Evolutionary conservation across 306 rosid species (phyloP).

Genomic region (Cucurbita argyrosperma): DNA sequence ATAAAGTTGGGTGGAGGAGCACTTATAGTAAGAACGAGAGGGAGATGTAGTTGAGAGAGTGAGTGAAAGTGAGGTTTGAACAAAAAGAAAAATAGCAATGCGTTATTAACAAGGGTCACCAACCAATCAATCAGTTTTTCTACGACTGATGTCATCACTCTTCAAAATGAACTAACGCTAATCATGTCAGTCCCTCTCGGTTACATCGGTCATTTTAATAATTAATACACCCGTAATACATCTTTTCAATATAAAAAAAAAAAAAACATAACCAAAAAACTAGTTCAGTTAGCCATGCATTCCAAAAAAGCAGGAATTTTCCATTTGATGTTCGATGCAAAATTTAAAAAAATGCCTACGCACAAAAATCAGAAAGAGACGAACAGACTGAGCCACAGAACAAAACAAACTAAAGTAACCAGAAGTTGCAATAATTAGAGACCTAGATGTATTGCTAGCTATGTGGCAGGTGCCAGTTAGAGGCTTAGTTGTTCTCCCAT

Average conservation of each 20-base stretch:
- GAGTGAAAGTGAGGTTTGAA: not conserved
- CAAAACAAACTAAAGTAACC: not conserved
- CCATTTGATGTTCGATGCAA: not conserved
- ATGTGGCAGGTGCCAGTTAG: not conserved
- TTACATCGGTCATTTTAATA: not conserved
- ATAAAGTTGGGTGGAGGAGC: not conserved
- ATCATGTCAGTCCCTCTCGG: not conserved
- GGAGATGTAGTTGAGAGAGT: not conserved
- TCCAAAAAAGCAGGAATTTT: not conserved
- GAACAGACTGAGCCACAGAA: not conserved
- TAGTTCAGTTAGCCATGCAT: not conserved
- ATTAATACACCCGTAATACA: not conserved
- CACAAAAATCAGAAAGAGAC: not conserved
- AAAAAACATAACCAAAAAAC: not conserved
- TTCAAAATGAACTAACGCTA: not conserved
- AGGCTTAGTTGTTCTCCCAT: not conserved
- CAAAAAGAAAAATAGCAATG: not conserved
- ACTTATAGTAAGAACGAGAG: not conserved
- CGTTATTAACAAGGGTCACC: not conserved
- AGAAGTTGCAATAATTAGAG: not conserved
- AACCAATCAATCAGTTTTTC: not conserved
- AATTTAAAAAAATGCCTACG: not conserved
- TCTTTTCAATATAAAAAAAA: not conserved
- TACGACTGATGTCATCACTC: not conserved
- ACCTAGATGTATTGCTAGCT: not conserved